Evolutionary conservation across 345 rosid species (phyloP).

Genomic region (Syzygium aromaticum): DNA sequence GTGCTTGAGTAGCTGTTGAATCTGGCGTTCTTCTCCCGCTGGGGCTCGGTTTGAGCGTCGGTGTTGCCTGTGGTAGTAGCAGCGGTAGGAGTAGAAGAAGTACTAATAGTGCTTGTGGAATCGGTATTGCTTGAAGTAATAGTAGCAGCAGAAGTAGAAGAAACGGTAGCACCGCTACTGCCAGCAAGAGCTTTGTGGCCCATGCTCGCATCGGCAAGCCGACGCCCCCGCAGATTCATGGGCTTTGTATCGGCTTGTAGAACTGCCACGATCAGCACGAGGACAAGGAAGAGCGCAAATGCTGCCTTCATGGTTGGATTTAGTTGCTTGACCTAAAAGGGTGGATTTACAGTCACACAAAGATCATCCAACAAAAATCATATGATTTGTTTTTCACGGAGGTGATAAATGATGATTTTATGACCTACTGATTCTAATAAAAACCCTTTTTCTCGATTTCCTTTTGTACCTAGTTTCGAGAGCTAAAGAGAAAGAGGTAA

Average conservation of each 20-base stretch:
- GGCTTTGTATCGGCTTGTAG: background rate
- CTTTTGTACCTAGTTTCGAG: background rate
- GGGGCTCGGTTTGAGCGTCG: background rate
- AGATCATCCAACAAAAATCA: background rate
- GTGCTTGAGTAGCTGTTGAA: background rate
- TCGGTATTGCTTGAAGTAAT: background rate
- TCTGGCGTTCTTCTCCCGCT: background rate
- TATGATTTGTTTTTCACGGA: background rate
- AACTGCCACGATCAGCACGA: background rate
- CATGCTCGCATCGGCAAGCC: background rate
- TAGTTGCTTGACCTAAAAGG: background rate
- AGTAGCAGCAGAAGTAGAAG: background rate
- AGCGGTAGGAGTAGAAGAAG: background rate
- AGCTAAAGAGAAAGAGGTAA: background rate
- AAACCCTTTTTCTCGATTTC: background rate
- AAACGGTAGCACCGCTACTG: background rate
- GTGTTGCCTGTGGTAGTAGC: background rate
- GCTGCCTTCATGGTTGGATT: background rate
- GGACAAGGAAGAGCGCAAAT: background rate
- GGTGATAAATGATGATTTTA: background rate
- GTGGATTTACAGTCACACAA: background rate
- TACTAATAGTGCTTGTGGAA: background rate
- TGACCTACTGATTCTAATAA: background rate
- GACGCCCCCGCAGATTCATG: background rate
- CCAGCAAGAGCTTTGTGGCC: background rate